Evolutionary conservation across 2,329 filamentous ascomycete genomes (phyloP).

Genomic region (Phoma sp.): DNA sequence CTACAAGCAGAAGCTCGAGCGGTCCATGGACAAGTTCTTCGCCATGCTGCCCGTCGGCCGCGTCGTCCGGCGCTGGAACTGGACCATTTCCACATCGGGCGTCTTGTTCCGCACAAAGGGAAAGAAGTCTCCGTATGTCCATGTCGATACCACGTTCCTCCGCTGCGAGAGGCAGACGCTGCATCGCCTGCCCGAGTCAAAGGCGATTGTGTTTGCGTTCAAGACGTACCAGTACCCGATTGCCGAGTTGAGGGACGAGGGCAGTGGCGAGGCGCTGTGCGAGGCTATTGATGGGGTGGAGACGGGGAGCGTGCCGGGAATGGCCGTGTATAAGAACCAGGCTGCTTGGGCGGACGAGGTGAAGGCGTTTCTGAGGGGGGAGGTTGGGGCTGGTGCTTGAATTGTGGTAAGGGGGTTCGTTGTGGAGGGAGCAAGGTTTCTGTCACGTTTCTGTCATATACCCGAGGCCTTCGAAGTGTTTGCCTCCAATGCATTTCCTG

Average conservation of each 20-base stretch:
- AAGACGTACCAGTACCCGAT: slow-evolving; percentile 68
- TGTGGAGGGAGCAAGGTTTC: background rate
- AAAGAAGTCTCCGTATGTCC: slow-evolving; percentile 39
- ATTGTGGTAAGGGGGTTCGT: background rate
- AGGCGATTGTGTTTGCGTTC: slow-evolving; percentile 65
- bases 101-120: slow-evolving; percentile 51
- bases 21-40: slow-evolving; percentile 69
- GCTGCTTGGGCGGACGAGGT: slow-evolving; percentile 64
- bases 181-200: slow-evolving; percentile 61
- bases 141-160: slow-evolving; percentile 56
- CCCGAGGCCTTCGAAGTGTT: slow-evolving; percentile 8
- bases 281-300: slow-evolving; percentile 66
- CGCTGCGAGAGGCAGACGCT: slow-evolving; percentile 68
- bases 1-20: slow-evolving; percentile 63
- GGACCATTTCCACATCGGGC: slow-evolving; percentile 54
- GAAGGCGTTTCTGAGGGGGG: slow-evolving; percentile 55
- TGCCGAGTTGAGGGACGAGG: slow-evolving; percentile 62
- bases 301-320: slow-evolving; percentile 62
- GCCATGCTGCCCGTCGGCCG: slow-evolving; percentile 59
- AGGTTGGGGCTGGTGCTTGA: slow-evolving; percentile 22
- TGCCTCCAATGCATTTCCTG: slow-evolving; percentile 1
- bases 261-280: slow-evolving; percentile 60
- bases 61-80: slow-evolving; percentile 64
- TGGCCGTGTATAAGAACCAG: slow-evolving; percentile 65
- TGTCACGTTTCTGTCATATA: background rate